Evolutionary conservation across 371 early-diverging fungal species (phyloP).

Genomic region (Mortierella sp.): DNA sequence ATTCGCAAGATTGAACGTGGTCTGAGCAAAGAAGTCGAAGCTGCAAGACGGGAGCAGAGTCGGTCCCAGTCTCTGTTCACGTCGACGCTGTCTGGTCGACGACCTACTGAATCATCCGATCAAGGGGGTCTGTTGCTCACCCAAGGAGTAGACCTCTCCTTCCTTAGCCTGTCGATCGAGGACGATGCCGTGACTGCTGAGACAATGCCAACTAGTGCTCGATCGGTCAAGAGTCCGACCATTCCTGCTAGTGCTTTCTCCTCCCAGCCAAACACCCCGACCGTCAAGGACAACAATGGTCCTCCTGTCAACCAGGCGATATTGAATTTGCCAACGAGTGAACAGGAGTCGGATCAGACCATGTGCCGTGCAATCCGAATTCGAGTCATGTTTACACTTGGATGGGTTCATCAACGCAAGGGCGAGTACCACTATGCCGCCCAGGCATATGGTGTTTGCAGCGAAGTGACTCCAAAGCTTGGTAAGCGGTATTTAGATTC

Average conservation of each 20-base stretch:
- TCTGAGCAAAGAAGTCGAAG: slow-evolving; percentile 22
- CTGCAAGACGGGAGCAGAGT: slow-evolving; percentile 8
- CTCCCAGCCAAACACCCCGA: too few relatives aligned
- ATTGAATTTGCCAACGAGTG: slow-evolving; percentile 2
- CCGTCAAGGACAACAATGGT: not conserved
- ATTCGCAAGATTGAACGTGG: slow-evolving; percentile 43
- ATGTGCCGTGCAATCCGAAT: slow-evolving; percentile 40
- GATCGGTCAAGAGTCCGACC: too few relatives aligned
- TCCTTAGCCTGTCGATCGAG: slow-evolving; percentile 22
- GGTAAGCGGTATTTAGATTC: slow-evolving; percentile 23
- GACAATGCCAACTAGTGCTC: too few relatives aligned
- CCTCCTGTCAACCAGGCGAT: slow-evolving; percentile 23
- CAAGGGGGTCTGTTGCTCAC: slow-evolving; percentile 21
- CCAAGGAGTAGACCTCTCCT: slow-evolving; percentile 38
- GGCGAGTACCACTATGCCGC: slow-evolving; percentile 44
- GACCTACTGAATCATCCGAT: not conserved
- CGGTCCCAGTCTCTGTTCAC: slow-evolving; percentile 25
- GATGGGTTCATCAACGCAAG: slow-evolving; percentile 48
- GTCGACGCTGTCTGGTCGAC: slow-evolving; percentile 12
- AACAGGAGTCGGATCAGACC: slow-evolving; percentile 23
- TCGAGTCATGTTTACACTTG: slow-evolving; percentile 44
- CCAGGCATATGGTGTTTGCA: slow-evolving; percentile 46
- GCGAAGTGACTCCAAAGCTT: slow-evolving; percentile 30
- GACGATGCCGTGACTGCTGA: not conserved
- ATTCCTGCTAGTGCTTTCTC: too few relatives aligned